Conservation (phyloP, 2,329 filamentous ascomycete species). For the Diaporthe vexans region DNA sequence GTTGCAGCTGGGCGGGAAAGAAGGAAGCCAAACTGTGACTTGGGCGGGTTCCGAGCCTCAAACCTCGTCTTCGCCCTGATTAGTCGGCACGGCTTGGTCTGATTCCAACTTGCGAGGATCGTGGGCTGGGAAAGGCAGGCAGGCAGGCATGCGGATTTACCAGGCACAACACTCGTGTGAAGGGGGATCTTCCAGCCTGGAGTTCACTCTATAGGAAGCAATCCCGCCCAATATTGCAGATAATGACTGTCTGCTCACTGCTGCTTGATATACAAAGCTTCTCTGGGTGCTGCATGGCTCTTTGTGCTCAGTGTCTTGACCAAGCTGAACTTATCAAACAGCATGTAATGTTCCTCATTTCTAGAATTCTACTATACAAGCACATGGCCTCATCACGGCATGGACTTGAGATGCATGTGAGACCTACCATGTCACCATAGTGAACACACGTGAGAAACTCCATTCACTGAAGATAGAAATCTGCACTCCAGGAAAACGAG, state of each 20-base stretch:
- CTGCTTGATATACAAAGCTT: neutral
- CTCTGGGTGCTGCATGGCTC: neutral
- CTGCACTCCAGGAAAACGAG: neutral
- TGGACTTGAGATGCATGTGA: too few species aligned
- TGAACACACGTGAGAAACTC: too few species aligned
- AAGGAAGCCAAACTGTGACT: neutral
- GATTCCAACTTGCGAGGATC: too few species aligned
- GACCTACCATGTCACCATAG: rapidly evolving
- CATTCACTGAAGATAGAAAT: neutral
- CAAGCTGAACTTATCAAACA: too few species aligned
- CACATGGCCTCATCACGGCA: neutral
- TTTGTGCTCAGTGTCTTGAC: too few species aligned
- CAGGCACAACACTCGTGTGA: neutral
- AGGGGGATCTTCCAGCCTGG: neutral
- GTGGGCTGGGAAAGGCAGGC: neutral
- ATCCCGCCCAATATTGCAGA: neutral
- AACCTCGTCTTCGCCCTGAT: neutral
- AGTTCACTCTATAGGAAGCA: neutral
- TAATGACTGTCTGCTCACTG: neutral
- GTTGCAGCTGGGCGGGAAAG: too few species aligned
- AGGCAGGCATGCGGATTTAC: neutral
- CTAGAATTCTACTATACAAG: neutral
- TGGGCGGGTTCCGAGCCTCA: neutral
- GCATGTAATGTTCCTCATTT: neutral
- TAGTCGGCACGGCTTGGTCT: neutral